These are phyloP conservation scores for Xylaria sp. DNA, from an alignment of 2,329 filamentous ascomycete species.

Conservation along the genomic window DNA sequence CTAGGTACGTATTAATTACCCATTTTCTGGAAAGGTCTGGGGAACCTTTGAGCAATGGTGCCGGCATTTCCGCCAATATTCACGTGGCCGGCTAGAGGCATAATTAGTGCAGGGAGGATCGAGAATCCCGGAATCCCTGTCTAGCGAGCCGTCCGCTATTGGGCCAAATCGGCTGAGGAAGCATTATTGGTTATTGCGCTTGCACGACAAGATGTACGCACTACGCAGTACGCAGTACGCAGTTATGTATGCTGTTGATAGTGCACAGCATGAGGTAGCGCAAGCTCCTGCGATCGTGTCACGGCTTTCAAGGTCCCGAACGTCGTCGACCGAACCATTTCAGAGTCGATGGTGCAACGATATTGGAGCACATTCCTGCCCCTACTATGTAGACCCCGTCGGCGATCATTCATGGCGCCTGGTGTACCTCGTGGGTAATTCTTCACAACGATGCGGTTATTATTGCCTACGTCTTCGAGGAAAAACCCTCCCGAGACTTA, in stretches of 20 bases:
- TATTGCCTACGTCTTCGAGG: neutral
- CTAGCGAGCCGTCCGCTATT: slow-evolving; percentile 11
- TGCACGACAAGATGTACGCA: slow-evolving; percentile 12
- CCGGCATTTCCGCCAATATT: slow-evolving; percentile 30
- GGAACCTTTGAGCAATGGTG: slow-evolving; percentile 14
- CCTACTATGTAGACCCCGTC: neutral
- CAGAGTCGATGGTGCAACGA: slow-evolving; percentile 12
- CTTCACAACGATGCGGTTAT: neutral
- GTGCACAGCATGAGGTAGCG: slow-evolving; percentile 7
- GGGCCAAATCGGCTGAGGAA: neutral
- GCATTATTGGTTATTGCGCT: neutral
- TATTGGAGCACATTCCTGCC: slow-evolving; percentile 7
- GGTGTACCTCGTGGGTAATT: neutral
- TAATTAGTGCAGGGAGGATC: slow-evolving; percentile 22
- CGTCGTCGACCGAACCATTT: slow-evolving; percentile 6
- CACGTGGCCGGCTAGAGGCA: slow-evolving; percentile 31
- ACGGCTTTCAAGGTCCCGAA: slow-evolving; percentile 11
- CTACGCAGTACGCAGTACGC: no score
- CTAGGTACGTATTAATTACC: neutral
- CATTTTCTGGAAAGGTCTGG: slow-evolving; percentile 24
- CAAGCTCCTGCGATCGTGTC: slow-evolving; percentile 16
- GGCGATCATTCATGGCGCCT: neutral
- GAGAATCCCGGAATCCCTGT: slow-evolving; percentile 23
- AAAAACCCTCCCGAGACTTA: neutral
- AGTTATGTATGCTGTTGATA: neutral